A percentile compares a stretch with the other conserved stretches of the same genome.
phyloP scores from a whole-genome alignment of 2,329 filamentous ascomycete genomes.

The Cladosporium sphaerospermum region DNA sequence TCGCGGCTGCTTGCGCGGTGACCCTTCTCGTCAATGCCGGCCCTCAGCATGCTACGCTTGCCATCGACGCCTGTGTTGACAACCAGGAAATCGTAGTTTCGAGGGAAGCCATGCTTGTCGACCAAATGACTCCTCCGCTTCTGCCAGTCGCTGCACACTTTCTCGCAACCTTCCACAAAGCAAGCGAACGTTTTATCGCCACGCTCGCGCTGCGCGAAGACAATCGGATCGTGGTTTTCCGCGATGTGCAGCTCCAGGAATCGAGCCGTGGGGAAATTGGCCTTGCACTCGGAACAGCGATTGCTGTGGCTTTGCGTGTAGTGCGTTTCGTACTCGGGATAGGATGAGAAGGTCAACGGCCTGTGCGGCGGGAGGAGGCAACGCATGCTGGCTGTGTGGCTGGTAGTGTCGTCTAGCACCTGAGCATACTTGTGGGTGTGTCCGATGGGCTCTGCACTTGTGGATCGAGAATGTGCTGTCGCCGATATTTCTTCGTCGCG shows the following conservation, averaged over 20 bases:
- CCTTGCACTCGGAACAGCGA: constrained; percentile 75
- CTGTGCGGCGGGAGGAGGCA: constrained; percentile 80
- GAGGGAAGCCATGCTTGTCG: constrained; percentile 87
- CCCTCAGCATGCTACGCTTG: constrained; percentile 67
- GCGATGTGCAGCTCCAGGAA: constrained; percentile 79
- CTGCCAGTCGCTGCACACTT: constrained; percentile 72
- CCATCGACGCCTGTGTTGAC: constrained; percentile 87
- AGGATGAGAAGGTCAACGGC: constrained; percentile 63
- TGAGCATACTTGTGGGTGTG: constrained; percentile 43
- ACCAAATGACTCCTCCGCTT: constrained; percentile 85
- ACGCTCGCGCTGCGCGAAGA: constrained; percentile 62
- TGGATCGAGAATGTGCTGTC: constrained; percentile 20
- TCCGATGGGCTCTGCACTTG: constrained; percentile 1
- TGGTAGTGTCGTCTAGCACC: constrained; percentile 42
- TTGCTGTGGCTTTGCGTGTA: constrained; percentile 77
- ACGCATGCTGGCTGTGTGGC: constrained; percentile 53
- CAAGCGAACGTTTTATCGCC: constrained; percentile 91
- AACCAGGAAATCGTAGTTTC: constrained; percentile 79
- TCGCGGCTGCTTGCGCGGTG: constrained; percentile 29
- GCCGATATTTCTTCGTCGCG: constrained; percentile 13
- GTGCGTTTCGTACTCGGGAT: constrained; percentile 79
- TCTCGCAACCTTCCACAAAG: constrained; percentile 82
- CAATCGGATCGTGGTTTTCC: constrained; percentile 82
- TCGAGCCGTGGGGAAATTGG: constrained; percentile 80
- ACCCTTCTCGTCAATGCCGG: constrained; percentile 35